Percentiles rank a stretch among this genome's conserved stretches.
phyloP scores from a whole-genome alignment of 768 basidiomycete genomes.

The Boletellus emodensis region DNA sequence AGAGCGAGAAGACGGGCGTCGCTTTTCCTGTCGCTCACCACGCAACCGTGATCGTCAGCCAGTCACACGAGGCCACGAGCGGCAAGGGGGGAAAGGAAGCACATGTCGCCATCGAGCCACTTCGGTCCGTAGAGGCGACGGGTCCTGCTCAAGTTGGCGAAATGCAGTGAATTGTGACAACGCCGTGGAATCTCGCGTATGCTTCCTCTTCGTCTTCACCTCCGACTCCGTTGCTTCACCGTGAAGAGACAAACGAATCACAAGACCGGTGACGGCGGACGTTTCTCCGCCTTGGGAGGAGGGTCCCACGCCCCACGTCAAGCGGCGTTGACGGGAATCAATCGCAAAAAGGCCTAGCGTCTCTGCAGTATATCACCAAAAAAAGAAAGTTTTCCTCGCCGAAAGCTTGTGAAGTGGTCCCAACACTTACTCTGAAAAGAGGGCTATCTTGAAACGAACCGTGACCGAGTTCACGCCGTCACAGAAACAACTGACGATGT shows the following conservation, averaged over 20 bases:
- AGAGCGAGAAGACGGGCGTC: too few relatives aligned
- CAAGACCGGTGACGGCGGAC: not conserved
- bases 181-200: not conserved
- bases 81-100: not conserved
- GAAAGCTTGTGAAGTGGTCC: constrained; percentile 47
- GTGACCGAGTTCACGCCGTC: not conserved
- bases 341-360: not conserved
- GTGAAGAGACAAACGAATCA: not conserved
- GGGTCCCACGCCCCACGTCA: not conserved
- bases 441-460: constrained; percentile 40
- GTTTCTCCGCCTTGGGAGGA: too few relatives aligned
- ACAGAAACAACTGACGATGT: not conserved
- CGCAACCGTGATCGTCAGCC: not conserved
- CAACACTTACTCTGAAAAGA: constrained; percentile 47
- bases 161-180: not conserved
- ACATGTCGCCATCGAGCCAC: not conserved
- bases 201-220: not conserved
- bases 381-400: too few relatives aligned
- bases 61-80: not conserved
- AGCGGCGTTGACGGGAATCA: not conserved
- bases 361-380: constrained; percentile 18
- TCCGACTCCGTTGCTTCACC: not conserved
- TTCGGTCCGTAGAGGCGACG: not conserved
- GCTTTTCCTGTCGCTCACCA: not conserved
- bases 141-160: not conserved